Evolutionary conservation across 164 flowering plant species (phyloP), one percentile per base, ranked within the genome.

Genomic region (Saururus chinensis): DNA sequence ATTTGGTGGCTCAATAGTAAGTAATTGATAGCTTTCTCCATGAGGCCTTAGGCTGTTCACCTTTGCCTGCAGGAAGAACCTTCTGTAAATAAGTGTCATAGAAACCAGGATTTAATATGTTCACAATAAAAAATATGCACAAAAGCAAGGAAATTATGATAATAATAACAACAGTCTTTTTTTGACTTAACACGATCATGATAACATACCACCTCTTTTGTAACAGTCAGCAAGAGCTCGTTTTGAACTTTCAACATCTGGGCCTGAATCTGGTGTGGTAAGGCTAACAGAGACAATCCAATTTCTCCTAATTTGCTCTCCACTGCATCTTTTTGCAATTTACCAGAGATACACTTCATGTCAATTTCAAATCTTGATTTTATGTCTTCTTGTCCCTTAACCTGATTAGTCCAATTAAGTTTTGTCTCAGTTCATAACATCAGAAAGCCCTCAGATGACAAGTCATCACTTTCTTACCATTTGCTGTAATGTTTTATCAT

Each of bases 371-470:
- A 58, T 67, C 75, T 73, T 37, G 72, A 67, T 82, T 83, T 88
- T 65, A 80, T 66, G 60, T 80, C 89, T 66, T 87, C 92, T 65
- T 83, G 85, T 64, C 81, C 87, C 73, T 87, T 87, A 64, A 62
- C 78, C 96, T 93, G 75, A 69, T 59, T 25, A 63, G 53, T 19
- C 62, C 65, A 70, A 10, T 37, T 42, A 40, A 49, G 70, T 24
- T 40, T 20, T 64, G 72, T 59, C 40, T 57, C 66, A 70, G 51
- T 40, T 41, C 17, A 42, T 2, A 66, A 45, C 16, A 24, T 49
- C 7, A 19, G 42, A 63, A 53, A 16, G 37, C 26, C 41, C 61
- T 14, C 41, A 21, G 61, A 70, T 64, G 40, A 21, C 63, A 56
- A 62, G 30, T 48, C 51, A 21, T 23, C 40, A 8, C 40, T n/a